Conservation (phyloP, 306 rosid genomes). For the Corylus heterophylla region DNA sequence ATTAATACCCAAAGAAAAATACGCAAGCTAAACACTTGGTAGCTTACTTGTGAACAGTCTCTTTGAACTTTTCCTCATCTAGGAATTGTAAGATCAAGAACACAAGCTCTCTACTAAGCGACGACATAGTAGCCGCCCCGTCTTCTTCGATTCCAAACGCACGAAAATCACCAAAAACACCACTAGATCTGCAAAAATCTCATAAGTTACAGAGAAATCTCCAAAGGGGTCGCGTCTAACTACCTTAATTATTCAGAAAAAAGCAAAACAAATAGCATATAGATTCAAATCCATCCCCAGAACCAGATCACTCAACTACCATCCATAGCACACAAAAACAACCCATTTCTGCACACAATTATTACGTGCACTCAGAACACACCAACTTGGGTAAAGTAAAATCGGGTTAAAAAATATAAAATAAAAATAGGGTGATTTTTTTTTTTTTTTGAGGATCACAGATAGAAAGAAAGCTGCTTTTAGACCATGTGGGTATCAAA, state of each 20-base stretch:
- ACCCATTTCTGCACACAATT: constrained; percentile 28
- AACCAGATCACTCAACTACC: constrained; percentile 40
- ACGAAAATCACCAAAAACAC: constrained; percentile 41
- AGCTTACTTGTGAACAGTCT: constrained; percentile 96
- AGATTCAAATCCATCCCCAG: constrained; percentile 34
- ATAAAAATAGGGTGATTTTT: constrained; percentile 21
- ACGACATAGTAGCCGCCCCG: constrained; percentile 67
- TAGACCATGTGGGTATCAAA: constrained; percentile 59
- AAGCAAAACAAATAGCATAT: neutral
- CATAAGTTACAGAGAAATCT: constrained; percentile 10
- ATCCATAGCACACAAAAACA: constrained; percentile 29
- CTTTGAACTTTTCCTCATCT: constrained; percentile 98
- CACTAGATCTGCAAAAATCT: constrained; percentile 73
- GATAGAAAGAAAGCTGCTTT: constrained; percentile 63
- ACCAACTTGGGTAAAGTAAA: constrained; percentile 30
- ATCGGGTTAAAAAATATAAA: constrained; percentile 32
- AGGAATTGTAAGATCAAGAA: constrained; percentile 98
- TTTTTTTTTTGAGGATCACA: constrained; percentile 42
- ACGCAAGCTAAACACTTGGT: constrained; percentile 21
- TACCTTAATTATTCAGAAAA: constrained; percentile 27
- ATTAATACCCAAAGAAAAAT: neutral
- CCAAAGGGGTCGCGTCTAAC: constrained; percentile 28
- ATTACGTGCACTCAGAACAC: constrained; percentile 5
- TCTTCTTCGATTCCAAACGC: constrained; percentile 42
- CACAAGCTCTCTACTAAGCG: constrained; percentile 97